Base-by-base conservation (phyloP, 2,329 filamentous ascomycete genomes). In the Aspergillus arachidicola region DNA sequence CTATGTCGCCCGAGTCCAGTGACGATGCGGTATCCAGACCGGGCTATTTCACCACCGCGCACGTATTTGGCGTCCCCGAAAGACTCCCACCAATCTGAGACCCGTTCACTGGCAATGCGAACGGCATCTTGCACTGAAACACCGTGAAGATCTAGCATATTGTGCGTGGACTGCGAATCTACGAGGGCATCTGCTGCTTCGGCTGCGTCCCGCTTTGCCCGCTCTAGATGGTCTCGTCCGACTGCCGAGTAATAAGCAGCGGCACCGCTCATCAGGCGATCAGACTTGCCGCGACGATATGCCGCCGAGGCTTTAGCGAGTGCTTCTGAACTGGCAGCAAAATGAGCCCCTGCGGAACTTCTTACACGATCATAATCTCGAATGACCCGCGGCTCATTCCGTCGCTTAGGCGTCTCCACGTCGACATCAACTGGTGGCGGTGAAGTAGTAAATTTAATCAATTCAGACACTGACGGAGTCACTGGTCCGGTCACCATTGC, bases 1-100 rank as follows among this genome's bases (percentile, higher is more conserved):
- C 88, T 95, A 77, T 98, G 94, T 59, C 85, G 84, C 1, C 94
- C 94, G 16, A 89, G 75, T 0, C 94, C 94, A 3, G 93, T 96
- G 59, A 98, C 86, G 64, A 98, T 89, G 45, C 85, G 87, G 71
- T 91, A 93, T 0, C 87, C 84, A 7, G 81, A 81, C 71, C 84
- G 81, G 23, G 83, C 80, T 70, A 80, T 57, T 59, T 79, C 72
- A 62, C 61, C 71, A 53, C 83, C 82, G 4, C 69, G 73, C 63
- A 80, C 80, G 53, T 84, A 83, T 66, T 86, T 86, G 56, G 83
- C 82, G 72, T 94, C 90, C 1, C 91, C 91, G 10, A 93, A 79
- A 0, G 79, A 78, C 21, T 87, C 80, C 94, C 93, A 97, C 94
- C 94, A 98, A 11, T 74, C 75, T 67, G 85, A 83, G 0, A 91